Evolutionary conservation across 2,329 filamentous ascomycete species (phyloP), one percentile per base, ranked within the genome.

Genomic region (Chaetomiaceae sp.): DNA sequence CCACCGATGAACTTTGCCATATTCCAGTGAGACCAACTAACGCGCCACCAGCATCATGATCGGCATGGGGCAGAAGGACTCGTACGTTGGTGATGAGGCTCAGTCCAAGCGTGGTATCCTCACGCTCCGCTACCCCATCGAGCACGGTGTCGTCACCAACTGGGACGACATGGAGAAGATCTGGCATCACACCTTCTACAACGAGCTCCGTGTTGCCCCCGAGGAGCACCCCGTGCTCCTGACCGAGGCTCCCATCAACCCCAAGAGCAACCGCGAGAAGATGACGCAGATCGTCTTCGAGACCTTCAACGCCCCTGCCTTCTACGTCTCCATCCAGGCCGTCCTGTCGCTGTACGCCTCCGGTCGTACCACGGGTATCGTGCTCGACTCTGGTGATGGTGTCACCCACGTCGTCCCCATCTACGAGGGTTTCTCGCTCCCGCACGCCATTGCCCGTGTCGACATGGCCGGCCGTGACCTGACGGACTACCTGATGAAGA

Each of bases 151-250:
- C 69, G 93, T 99, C 73, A 99, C 93, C 80, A 97, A 97, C 89
- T 99, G 93, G 93, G 93, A 99, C 75, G 93, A 97, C 77, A 97
- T 97, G 93, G 93, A 97, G 83, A 97, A 97, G 87, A 97, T 99
- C 68, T 99, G 93, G 93, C 93, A 99, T 78, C 93, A 99, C 89
- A 97, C 93, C 72, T 99, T 99, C 85, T 99, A 97, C 89, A 99
- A 99, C 81, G 93, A 99, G 83, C 84, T 99, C 71, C 92, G 93
- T 92, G 93, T 99, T 62, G 93, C 93, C 68, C 93, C 93, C 67
- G 93, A 99, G 84, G 93, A 99, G 87, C 93, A 99, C 85, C 93
- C 93, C 68, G 91, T 97, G 73, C 85, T 99, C 72, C 84, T 99
- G 75, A 99, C 93, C 66, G 93, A 99, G 82, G 93, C 93, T 67